These are phyloP conservation scores for Lophiotrema nucula DNA, from an alignment of 495 filamentous ascomycete species.

Conservation along the genomic window DNA sequence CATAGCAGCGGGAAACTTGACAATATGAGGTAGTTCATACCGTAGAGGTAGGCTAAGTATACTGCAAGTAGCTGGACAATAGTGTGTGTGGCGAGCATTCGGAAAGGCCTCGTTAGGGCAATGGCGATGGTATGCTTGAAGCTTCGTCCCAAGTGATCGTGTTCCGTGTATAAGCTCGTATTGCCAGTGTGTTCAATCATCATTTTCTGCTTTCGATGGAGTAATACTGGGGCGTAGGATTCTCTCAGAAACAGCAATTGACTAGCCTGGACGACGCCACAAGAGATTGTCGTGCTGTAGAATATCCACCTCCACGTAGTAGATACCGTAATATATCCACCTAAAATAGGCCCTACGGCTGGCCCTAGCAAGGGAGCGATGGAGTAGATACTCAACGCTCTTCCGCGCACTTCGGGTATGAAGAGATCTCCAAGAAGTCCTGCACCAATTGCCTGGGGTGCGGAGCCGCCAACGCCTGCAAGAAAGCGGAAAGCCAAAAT, in stretches of 20 bases:
- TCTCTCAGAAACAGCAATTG: constrained; percentile 64
- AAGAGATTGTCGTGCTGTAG: constrained; percentile 55
- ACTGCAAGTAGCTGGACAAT: constrained; percentile 55
- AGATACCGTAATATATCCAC: constrained; percentile 61
- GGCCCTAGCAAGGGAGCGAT: constrained; percentile 45
- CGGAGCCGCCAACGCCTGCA: constrained; percentile 43
- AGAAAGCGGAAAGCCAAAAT: constrained; percentile 46
- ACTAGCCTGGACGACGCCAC: constrained; percentile 58
- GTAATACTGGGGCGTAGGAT: constrained; percentile 65
- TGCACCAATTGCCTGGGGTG: constrained; percentile 44
- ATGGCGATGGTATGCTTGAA: constrained; percentile 32
- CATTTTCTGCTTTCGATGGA: constrained; percentile 54
- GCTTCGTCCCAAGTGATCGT: constrained; percentile 47
- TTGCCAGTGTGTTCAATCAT: constrained; percentile 68
- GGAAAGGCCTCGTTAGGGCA: constrained; percentile 47
- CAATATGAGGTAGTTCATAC: constrained; percentile 70
- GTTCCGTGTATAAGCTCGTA: constrained; percentile 59
- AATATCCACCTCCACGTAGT: constrained; percentile 52
- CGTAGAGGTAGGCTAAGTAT: constrained; percentile 70
- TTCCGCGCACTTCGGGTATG: constrained; percentile 42
- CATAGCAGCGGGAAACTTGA: constrained; percentile 67
- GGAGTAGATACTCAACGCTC: constrained; percentile 42
- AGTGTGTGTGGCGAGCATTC: constrained; percentile 52
- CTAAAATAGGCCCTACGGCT: constrained; percentile 45
- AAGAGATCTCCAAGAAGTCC: constrained; percentile 43